Base-by-base conservation (phyloP, 768 basidiomycete genomes). In the Clitopilus passeckerianus region DNA sequence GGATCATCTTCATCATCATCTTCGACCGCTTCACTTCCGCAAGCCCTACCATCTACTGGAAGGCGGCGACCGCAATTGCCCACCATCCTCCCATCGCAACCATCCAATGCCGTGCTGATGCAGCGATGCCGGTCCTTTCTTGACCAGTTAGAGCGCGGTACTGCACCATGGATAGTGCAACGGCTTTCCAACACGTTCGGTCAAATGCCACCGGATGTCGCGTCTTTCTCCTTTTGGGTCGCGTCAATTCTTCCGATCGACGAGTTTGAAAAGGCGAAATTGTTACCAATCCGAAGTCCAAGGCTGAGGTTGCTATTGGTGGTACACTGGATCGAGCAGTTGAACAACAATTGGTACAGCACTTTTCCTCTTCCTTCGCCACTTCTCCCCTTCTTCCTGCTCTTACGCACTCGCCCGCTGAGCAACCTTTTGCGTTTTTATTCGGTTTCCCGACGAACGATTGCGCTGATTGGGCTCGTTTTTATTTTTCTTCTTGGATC, bases 151-250 rank as follows among this genome's bases (percentile, higher is more conserved):
- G 74, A 75, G 58, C 77, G 74, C 33, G 91, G 93, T 15, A 87
- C 86, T 0, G 91, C 93, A 0, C 96, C 95, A 10, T 98, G 96
- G 95, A 87, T 98, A 34, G 86, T 93, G 1, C 93, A 97, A 67
- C 84, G 92, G 53, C 80, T 97, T 46, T 85, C 90, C 67, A 83
- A 82, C 65, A 86, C 87, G 0, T 90, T 90, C 67, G 93, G 93
- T 2, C 75, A 81, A 5, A 89, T 91, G 79, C 94, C 94, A 0
- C 67, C 72, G 12, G 88, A 93, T 70, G 82, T 87, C 0, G 80
- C 80, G 24, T 74, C 80, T 22, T 94, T 96, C 71, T 85, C 86
- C 34, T 97, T 90, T 72, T 96, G 92, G 91, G 93, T 96, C 75
- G 93, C 91, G 0, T 79, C 85, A 70, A 86, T 96, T 35, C 84